Conservation (phyloP, 2,329 filamentous ascomycete genomes). For the Graphiopsis chlorocephala region DNA sequence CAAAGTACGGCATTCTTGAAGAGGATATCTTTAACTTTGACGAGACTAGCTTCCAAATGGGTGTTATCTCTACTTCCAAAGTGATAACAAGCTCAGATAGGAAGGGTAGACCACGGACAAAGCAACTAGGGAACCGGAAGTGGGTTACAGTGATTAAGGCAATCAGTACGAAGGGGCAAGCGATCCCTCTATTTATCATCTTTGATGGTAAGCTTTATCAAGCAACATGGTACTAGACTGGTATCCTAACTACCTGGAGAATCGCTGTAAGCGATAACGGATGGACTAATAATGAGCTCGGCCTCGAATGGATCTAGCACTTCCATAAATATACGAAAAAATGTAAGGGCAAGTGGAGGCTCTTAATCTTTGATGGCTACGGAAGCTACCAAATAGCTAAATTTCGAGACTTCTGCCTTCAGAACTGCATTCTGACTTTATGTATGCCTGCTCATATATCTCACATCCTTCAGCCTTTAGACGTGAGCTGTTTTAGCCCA, state of each 20-base stretch:
- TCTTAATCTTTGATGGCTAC: conserved; percentile 6
- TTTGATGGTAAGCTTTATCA: conserved; percentile 19
- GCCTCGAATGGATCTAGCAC: conserved; percentile 10
- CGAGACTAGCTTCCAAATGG: too few relatives aligned
- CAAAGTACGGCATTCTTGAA: conserved; percentile 16
- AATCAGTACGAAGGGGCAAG: too few relatives aligned
- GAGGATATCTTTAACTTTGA: conserved; percentile 25
- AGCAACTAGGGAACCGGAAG: too few relatives aligned
- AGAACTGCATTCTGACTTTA: conserved; percentile 8
- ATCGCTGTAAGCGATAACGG: conserved; percentile 7
- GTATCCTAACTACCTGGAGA: background rate
- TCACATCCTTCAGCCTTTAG: background rate
- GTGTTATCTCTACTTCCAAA: too few relatives aligned
- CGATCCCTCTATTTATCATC: conserved; percentile 31
- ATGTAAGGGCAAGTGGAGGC: conserved; percentile 2
- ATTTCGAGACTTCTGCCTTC: background rate
- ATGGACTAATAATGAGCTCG: conserved; percentile 6
- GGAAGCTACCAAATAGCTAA: background rate
- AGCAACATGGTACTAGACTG: background rate
- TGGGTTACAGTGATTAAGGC: too few relatives aligned
- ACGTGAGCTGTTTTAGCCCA: background rate
- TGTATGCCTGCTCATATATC: conserved; percentile 1
- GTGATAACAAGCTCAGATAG: too few relatives aligned
- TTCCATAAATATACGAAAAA: conserved; percentile 8
- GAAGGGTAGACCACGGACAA: too few relatives aligned